Percentiles rank a stretch among this genome's conserved stretches.
phyloP scores from a whole-genome alignment of 2,329 filamentous ascomycete species.

The Parastagonospora avenae region DNA sequence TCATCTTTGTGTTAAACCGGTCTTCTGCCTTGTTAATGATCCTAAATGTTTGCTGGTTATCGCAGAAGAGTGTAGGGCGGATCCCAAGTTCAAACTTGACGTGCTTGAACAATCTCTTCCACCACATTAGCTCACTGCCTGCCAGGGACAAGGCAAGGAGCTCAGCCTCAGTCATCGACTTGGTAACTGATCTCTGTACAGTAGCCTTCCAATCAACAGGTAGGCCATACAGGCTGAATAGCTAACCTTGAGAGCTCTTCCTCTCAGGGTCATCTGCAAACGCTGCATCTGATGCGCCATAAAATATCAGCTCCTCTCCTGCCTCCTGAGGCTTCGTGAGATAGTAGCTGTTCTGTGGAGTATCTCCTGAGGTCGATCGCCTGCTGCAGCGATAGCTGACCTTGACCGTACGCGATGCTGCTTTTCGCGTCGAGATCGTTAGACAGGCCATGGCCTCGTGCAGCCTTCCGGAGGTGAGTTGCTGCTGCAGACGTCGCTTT shows the following conservation, averaged over 20 bases:
- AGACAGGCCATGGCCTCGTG: too few species aligned
- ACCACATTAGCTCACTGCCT: conserved; percentile 10
- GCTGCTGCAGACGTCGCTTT: too few species aligned
- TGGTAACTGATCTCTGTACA: conserved; percentile 12
- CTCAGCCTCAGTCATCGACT: conserved; percentile 23
- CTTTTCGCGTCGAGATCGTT: too few species aligned
- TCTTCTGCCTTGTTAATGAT: not conserved
- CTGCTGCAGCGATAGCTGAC: too few species aligned
- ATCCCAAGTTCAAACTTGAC: conserved; percentile 9
- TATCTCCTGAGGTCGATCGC: too few species aligned
- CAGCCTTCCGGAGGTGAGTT: too few species aligned
- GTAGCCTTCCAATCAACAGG: conserved; percentile 19
- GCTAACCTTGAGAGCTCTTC: conserved; percentile 23
- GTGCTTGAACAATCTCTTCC: conserved; percentile 14
- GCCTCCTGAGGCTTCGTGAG: conserved; percentile 6
- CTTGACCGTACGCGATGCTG: too few species aligned
- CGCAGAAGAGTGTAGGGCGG: conserved; percentile 6
- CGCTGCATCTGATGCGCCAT: conserved; percentile 20
- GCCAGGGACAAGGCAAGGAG: conserved; percentile 11
- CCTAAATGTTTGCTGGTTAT: conserved; percentile 14
- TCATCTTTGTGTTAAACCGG: conserved; percentile 11
- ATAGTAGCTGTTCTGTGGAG: conserved; percentile 8
- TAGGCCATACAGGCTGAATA: conserved; percentile 23
- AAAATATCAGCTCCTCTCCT: conserved; percentile 14
- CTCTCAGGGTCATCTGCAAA: conserved; percentile 20